Base-by-base conservation (phyloP, 176 grass and related monocot species). In the Eleusine indica region DNA sequence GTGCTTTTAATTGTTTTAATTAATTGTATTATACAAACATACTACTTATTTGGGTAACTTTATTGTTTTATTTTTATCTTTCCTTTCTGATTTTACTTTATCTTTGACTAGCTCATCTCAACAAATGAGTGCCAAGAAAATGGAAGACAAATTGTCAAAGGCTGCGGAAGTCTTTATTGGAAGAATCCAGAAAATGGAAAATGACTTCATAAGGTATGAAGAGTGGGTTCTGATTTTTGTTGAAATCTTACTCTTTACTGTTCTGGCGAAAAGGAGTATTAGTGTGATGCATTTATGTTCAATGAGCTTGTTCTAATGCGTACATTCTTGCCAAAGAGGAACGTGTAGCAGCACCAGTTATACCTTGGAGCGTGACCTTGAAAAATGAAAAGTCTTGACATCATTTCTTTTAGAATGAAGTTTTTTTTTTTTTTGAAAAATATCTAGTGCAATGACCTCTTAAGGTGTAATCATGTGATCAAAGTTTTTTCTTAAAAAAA, bases 111-210 rank as follows among this genome's bases (percentile, higher is more conserved):
- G 96, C 58, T 61, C 60, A 79, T 86, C 84, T 77, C 87, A 93
- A 83, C 86, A 85, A 87, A 78, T 58, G 58, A 88, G 68, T 79
- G 76, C 63, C 12, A 88, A 94, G 74, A 89, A 91, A 89, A 85
- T 87, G 4, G 89, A 92, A 86, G 90, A 83, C 37, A 86, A 72
- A 71, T 86, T 91, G 73, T 90, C 91, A 71, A 91, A 91, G 72
- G 85, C 84, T 11, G 83, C 91, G 12, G 93, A 95, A 85, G 85
- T 91, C 73, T 98, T 89, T 79, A 75, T 81, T 91, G 96, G 91
- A 89, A 90, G 91, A 92, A 88, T 92, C 76, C 91, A 54, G 71
- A 91, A 90, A 77, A 80, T 95, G 56, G 89, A 95, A 86, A 87
- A 68, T 80, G 93, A 92, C 77, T 91, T 95, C 65, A 68, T 80